phyloP scores from a whole-genome alignment of 179 eudicot species.

The Sideroxylon spinosum region DNA sequence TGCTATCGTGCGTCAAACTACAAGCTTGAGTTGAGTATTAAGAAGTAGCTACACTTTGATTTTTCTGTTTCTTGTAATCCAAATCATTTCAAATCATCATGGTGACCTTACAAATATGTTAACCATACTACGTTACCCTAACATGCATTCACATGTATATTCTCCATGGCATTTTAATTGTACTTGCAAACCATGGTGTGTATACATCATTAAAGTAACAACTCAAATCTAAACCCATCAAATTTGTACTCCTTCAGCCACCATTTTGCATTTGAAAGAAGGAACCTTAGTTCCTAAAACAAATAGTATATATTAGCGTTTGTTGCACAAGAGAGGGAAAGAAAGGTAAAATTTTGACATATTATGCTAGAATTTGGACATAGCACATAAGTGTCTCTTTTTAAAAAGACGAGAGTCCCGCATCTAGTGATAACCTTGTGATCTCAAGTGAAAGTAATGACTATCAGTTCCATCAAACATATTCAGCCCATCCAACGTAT shows the following conservation, averaged over 20 bases:
- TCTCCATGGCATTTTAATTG: neutral
- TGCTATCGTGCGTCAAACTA: neutral
- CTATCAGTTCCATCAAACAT: slow-evolving; percentile 98
- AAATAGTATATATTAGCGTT: neutral
- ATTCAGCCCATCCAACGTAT: slow-evolving; percentile 85
- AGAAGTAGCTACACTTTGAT: neutral
- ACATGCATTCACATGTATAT: neutral
- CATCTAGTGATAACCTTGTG: slow-evolving; percentile 97
- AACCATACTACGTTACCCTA: neutral
- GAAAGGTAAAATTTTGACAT: neutral
- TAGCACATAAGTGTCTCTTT: slow-evolving; percentile 64
- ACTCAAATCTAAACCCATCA: slow-evolving; percentile 99
- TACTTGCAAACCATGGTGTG: slow-evolving; percentile 97
- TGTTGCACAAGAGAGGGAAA: neutral
- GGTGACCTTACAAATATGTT: neutral
- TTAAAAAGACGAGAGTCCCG: slow-evolving; percentile 98
- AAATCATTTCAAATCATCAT: neutral
- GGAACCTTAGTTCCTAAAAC: slow-evolving; percentile 79
- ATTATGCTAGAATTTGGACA: neutral
- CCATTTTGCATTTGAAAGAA: slow-evolving; percentile 99
- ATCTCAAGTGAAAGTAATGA: slow-evolving; percentile 93
- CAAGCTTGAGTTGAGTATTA: slow-evolving; percentile 1
- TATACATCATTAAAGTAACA: slow-evolving; percentile 99
- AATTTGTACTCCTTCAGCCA: slow-evolving; percentile 98
- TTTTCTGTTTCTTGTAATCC: neutral